A percentile compares a stretch with the other conserved stretches of the same genome.
These are phyloP conservation scores for Vanderwaltozyma yarrowii DNA, from an alignment of 805 yeast species.

Conservation along the genomic window DNA sequence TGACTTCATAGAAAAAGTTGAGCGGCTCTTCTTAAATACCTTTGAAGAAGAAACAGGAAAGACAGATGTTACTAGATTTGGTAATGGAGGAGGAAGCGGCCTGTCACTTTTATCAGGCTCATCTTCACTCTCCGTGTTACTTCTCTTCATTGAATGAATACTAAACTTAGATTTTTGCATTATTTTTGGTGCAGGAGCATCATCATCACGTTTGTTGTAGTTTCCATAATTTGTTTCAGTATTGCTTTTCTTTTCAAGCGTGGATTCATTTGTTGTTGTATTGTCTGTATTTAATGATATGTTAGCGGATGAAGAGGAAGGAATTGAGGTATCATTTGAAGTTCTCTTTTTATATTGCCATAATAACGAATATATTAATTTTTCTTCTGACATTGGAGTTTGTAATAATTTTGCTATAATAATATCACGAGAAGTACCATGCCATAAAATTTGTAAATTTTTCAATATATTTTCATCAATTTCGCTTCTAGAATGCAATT, in stretches of 20 bases:
- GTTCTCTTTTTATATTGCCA: slow-evolving; percentile 71
- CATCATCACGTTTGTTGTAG: slow-evolving; percentile 1
- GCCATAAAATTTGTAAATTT: slow-evolving; percentile 71
- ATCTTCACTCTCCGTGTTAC: background rate
- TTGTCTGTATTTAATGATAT: background rate
- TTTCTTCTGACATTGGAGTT: slow-evolving; percentile 57
- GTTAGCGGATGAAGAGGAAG: background rate
- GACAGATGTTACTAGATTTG: slow-evolving; percentile 10
- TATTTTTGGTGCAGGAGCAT: slow-evolving; percentile 17
- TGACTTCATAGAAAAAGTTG: slow-evolving; percentile 13
- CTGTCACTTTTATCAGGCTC: background rate
- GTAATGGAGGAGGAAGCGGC: slow-evolving; percentile 6
- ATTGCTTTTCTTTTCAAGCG: background rate
- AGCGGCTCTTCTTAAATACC: slow-evolving; percentile 17
- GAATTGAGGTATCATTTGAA: background rate
- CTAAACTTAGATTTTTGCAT: slow-evolving; percentile 26
- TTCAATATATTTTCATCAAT: slow-evolving; percentile 67
- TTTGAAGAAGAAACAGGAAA: slow-evolving; percentile 24
- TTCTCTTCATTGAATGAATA: slow-evolving; percentile 5
- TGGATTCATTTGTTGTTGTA: background rate
- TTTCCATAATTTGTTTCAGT: background rate
- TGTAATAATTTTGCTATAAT: slow-evolving; percentile 47
- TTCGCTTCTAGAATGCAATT: slow-evolving; percentile 30
- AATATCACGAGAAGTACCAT: slow-evolving; percentile 54
- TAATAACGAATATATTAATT: slow-evolving; percentile 67